Conservation (phyloP, 495 filamentous ascomycete species). For the Penicillium maclennaniae region DNA sequence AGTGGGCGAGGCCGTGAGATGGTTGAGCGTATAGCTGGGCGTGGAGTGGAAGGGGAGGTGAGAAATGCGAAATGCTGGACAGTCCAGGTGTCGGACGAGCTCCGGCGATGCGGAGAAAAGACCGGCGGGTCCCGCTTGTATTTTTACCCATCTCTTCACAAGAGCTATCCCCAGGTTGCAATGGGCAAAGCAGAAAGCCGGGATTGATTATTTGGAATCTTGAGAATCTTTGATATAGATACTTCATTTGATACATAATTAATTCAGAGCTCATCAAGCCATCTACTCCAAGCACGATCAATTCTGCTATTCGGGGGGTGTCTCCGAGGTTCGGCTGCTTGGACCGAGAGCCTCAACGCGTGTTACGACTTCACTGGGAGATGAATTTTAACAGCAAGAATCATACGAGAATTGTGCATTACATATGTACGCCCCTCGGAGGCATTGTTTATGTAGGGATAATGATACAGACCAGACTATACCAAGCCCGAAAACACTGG, state of each 20-base stretch:
- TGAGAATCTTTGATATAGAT: too few species aligned
- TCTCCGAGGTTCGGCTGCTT: neutral
- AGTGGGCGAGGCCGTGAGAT: conserved; percentile 5
- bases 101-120: conserved; percentile 14
- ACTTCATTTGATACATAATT: too few species aligned
- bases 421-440: too few species aligned
- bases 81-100: neutral
- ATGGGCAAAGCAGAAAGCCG: neutral
- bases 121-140: conserved; percentile 5
- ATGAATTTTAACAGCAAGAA: neutral
- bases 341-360: neutral
- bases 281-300: neutral
- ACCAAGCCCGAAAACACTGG: too few species aligned
- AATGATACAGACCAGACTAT: too few species aligned
- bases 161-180: neutral
- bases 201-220: neutral
- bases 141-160: conserved; percentile 1
- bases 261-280: neutral
- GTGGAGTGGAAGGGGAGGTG: neutral
- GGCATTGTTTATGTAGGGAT: too few species aligned
- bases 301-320: neutral
- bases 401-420: neutral
- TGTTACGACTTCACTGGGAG: neutral
- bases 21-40: conserved; percentile 1
- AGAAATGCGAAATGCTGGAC: neutral